Conservation (phyloP, 2,329 filamentous ascomycete genomes). For the Alternaria brassicicola region DNA sequence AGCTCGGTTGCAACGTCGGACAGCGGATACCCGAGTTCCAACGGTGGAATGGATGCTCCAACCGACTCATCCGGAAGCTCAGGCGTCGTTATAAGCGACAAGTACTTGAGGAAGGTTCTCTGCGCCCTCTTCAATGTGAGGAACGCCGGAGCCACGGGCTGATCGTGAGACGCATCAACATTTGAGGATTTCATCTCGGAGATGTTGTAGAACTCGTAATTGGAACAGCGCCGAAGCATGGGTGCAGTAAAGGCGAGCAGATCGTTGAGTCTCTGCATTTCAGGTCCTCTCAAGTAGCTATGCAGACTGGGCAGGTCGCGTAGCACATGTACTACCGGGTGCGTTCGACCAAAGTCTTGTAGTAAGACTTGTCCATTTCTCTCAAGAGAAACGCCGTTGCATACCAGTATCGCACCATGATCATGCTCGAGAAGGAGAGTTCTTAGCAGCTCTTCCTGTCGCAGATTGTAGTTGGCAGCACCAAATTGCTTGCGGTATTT, state of each 20-base stretch:
- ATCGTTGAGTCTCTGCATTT: slow-evolving; percentile 62
- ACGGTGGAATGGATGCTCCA: slow-evolving; percentile 54
- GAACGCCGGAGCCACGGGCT: slow-evolving; percentile 60
- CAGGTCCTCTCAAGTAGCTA: slow-evolving; percentile 62
- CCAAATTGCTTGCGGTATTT: slow-evolving; percentile 69
- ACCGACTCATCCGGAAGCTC: slow-evolving; percentile 47
- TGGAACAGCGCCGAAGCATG: slow-evolving; percentile 70
- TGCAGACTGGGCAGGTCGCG: slow-evolving; percentile 70
- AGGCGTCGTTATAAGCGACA: slow-evolving; percentile 64
- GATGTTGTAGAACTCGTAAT: slow-evolving; percentile 78
- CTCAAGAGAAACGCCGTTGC: slow-evolving; percentile 72
- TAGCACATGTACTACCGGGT: slow-evolving; percentile 74
- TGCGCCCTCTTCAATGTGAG: slow-evolving; percentile 72
- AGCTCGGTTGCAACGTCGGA: slow-evolving; percentile 66
- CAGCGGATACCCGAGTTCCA: slow-evolving; percentile 69
- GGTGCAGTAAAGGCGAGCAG: slow-evolving; percentile 63
- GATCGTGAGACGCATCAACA: slow-evolving; percentile 23
- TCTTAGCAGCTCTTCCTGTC: slow-evolving; percentile 67
- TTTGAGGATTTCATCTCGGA: slow-evolving; percentile 57
- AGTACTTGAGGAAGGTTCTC: slow-evolving; percentile 71
- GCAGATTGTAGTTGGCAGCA: slow-evolving; percentile 65
- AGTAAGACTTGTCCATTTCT: slow-evolving; percentile 66
- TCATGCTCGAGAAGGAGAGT: slow-evolving; percentile 64
- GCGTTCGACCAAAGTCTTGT: slow-evolving; percentile 65
- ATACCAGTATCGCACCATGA: slow-evolving; percentile 71